Conservation (phyloP, 2,329 filamentous ascomycete genomes). For the Pseudopyricularia cyperi region DNA sequence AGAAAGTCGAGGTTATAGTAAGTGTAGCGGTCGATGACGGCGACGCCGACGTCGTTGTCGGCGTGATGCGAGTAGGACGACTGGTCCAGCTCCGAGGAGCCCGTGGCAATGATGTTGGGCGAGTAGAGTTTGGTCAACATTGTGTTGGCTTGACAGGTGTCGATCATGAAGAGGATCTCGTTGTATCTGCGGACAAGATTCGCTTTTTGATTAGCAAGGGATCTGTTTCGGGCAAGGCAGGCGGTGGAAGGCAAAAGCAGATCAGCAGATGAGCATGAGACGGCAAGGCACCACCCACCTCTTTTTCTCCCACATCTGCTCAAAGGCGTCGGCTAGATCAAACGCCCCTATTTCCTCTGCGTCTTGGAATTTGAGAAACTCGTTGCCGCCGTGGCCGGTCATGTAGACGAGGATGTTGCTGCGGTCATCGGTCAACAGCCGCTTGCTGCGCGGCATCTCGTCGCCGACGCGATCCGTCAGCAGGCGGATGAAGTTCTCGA, state of each 20-base stretch:
- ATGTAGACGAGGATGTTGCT: constrained; percentile 98
- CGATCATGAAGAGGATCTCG: constrained; percentile 98
- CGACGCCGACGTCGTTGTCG: constrained; percentile 94
- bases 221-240: neutral
- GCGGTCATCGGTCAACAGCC: constrained; percentile 83
- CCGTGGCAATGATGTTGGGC: constrained; percentile 94
- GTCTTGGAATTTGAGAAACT: constrained; percentile 97
- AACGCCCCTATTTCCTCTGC: constrained; percentile 95
- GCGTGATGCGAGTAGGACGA: constrained; percentile 96
- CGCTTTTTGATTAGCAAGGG: neutral
- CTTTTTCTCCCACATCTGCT: constrained; percentile 99
- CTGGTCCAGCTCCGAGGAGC: constrained; percentile 90
- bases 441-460: constrained; percentile 89
- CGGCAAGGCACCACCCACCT: constrained; percentile 45
- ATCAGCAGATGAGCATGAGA: too few species aligned
- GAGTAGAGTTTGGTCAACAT: constrained; percentile 99
- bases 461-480: constrained; percentile 89
- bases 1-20: constrained; percentile 98
- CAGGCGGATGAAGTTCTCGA: constrained; percentile 95
- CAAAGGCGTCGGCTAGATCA: constrained; percentile 91
- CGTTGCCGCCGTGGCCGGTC: constrained; percentile 95
- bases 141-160: constrained; percentile 97
- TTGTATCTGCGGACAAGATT: constrained; percentile 51
- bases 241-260: neutral
- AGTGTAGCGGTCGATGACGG: constrained; percentile 95